These are phyloP conservation scores for Aulographum hederae DNA, from an alignment of 2,329 filamentous ascomycete genomes.

Conservation along the genomic window DNA sequence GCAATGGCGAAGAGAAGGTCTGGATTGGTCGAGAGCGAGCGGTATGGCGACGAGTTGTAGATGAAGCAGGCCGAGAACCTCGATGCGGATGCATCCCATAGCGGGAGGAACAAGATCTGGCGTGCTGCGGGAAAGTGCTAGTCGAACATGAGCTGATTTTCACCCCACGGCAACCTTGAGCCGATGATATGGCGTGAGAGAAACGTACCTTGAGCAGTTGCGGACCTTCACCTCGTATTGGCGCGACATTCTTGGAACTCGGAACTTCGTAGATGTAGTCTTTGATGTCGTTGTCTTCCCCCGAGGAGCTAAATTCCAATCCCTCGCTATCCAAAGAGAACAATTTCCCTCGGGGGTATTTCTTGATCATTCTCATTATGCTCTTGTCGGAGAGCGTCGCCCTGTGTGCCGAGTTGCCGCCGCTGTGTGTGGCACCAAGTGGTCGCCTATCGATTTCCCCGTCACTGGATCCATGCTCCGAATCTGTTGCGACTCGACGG, in stretches of 20 bases:
- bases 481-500: constrained; percentile 1
- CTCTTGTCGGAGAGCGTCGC: constrained; percentile 8
- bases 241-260: constrained; percentile 9
- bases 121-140: constrained; percentile 26
- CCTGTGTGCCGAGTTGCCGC: too few species aligned
- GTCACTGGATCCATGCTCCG: too few species aligned
- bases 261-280: constrained; percentile 5
- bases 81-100: constrained; percentile 30
- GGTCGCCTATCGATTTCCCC: too few species aligned
- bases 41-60: constrained; percentile 14
- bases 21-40: constrained; percentile 27
- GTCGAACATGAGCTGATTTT: constrained; percentile 1
- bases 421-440: too few species aligned
- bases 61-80: constrained; percentile 13
- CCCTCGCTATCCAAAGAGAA: constrained; percentile 15
- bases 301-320: constrained; percentile 9
- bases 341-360: constrained; percentile 16
- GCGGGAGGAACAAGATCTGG: constrained; percentile 30
- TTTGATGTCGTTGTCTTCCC: constrained; percentile 7
- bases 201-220: constrained; percentile 1
- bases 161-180: constrained; percentile 2
- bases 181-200: constrained; percentile 2
- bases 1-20: constrained; percentile 34
- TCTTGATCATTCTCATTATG: constrained; percentile 9
- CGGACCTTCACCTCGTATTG: constrained; percentile 1